Conservation (phyloP, 2,329 filamentous ascomycete genomes). For the Dothideomycetidae sp. region DNA sequence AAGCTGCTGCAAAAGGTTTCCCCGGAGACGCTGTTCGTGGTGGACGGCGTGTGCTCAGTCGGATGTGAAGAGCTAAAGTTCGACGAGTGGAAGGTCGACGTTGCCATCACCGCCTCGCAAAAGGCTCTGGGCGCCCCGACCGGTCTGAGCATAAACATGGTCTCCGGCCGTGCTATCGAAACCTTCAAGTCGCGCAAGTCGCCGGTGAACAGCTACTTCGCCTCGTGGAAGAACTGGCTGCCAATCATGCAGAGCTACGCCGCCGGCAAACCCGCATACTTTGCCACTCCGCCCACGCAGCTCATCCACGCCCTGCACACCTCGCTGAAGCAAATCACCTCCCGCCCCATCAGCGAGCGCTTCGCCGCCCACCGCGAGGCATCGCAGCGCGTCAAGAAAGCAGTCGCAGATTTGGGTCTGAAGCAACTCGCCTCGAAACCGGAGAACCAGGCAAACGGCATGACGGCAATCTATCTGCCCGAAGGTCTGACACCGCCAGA, state of each 20-base stretch:
- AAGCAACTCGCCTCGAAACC: slow-evolving; percentile 74
- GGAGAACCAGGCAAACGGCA: slow-evolving; percentile 87
- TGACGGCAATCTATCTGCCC: slow-evolving; percentile 95
- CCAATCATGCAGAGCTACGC: slow-evolving; percentile 99
- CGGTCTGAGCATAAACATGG: slow-evolving; percentile 87
- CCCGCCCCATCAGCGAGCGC: slow-evolving; percentile 64
- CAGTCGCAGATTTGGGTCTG: slow-evolving; percentile 64
- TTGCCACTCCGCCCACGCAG: slow-evolving; percentile 90
- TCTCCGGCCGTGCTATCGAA: slow-evolving; percentile 75
- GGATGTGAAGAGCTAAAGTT: slow-evolving; percentile 93
- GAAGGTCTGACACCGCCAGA: slow-evolving; percentile 69
- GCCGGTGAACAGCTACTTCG: slow-evolving; percentile 79
- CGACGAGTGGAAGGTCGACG: slow-evolving; percentile 87
- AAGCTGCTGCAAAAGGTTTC: slow-evolving; percentile 75
- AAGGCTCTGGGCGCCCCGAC: slow-evolving; percentile 95
- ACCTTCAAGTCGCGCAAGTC: slow-evolving; percentile 66
- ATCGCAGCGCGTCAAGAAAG: slow-evolving; percentile 76
- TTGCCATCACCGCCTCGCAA: slow-evolving; percentile 84
- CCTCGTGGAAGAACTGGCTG: slow-evolving; percentile 92
- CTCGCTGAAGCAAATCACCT: slow-evolving; percentile 69
- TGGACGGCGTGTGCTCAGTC: slow-evolving; percentile 95
- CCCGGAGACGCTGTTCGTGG: slow-evolving; percentile 78
- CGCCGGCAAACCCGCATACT: slow-evolving; percentile 93
- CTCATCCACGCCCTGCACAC: slow-evolving; percentile 88
- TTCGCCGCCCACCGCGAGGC: slow-evolving; percentile 68